Evolutionary conservation across 1,284 basidiomycete genomes (phyloP).

Genomic region (Tremellales sp.): DNA sequence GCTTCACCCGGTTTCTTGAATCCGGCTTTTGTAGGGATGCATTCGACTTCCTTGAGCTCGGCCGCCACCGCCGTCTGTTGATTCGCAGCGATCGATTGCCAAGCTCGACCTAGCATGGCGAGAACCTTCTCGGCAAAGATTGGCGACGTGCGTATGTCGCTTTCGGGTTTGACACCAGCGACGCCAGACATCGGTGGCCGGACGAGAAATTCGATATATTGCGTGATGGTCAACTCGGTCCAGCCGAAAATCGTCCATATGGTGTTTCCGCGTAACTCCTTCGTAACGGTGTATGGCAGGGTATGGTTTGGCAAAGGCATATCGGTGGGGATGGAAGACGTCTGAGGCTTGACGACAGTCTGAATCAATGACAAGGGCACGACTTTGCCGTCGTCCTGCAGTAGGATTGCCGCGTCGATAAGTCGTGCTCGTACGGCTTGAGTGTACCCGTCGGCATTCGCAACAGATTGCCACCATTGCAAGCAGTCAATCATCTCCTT

Average conservation of each 20-base stretch:
- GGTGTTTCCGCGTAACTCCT: conserved; percentile 58
- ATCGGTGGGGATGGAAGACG: conserved; percentile 68
- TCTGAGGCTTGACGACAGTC: conserved; percentile 69
- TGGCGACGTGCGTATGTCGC: conserved; percentile 66
- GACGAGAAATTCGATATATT: conserved; percentile 70
- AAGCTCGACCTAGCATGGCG: conserved; percentile 65
- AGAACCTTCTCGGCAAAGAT: conserved; percentile 81
- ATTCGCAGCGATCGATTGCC: conserved; percentile 63
- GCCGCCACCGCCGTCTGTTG: conserved; percentile 59
- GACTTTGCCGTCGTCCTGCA: conserved; percentile 53
- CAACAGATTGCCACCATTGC: conserved; percentile 79
- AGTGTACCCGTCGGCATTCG: conserved; percentile 51
- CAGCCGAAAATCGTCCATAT: conserved; percentile 69
- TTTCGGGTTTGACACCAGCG: conserved; percentile 51
- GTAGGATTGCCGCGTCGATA: conserved; percentile 65
- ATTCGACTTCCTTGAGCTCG: conserved; percentile 62
- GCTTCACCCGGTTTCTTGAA: conserved; percentile 70
- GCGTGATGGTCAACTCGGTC: conserved; percentile 69
- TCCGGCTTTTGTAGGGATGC: conserved; percentile 80
- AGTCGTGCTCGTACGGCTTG: conserved; percentile 56
- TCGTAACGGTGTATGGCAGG: conserved; percentile 67
- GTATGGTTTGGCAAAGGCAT: conserved; percentile 76
- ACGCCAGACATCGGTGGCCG: conserved; percentile 54
- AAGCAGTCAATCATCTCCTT: conserved; percentile 77
- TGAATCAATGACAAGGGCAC: conserved; percentile 66